These are phyloP conservation scores for Saccharomycopsis synnaedendra DNA, from an alignment of 805 yeast genomes.

Conservation along the genomic window DNA sequence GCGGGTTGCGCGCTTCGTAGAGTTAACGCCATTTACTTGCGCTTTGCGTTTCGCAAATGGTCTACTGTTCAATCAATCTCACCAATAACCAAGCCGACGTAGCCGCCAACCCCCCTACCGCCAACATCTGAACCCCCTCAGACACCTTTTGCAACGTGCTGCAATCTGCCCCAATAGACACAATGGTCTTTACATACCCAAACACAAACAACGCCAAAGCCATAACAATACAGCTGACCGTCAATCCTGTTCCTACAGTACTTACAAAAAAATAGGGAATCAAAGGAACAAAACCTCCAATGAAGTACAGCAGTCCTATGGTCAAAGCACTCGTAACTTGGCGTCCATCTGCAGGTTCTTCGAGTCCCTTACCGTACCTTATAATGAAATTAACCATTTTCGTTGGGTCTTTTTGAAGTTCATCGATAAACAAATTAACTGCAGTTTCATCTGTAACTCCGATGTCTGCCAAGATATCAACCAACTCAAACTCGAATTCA, in stretches of 20 bases:
- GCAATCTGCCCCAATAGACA: constrained; percentile 74
- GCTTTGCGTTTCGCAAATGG: no score
- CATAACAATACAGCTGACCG: constrained; percentile 73
- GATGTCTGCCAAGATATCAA: constrained; percentile 68
- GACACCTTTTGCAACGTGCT: constrained; percentile 44
- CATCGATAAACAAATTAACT: constrained; percentile 59
- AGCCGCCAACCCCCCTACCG: constrained; percentile 96
- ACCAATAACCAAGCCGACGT: constrained; percentile 95
- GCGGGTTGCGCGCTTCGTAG: no score
- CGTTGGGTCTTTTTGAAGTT: constrained; percentile 68
- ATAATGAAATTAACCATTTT: constrained; percentile 79
- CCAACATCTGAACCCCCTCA: constrained; percentile 86
- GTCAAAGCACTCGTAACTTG: constrained; percentile 82
- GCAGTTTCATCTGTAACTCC: constrained; percentile 58
- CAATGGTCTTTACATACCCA: constrained; percentile 75
- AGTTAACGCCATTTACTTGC: no score
- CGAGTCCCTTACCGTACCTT: constrained; percentile 83
- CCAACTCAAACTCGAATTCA: constrained; percentile 62
- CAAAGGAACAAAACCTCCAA: constrained; percentile 89
- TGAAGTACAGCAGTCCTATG: constrained; percentile 77
- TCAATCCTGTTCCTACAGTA: constrained; percentile 67
- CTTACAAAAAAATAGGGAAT: constrained; percentile 79
- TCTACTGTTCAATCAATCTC: constrained; percentile 44
- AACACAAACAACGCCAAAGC: constrained; percentile 72
- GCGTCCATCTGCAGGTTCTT: constrained; percentile 90